Conservation (phyloP, 139 green algal genomes). For the Coccomyxa sp. region DNA sequence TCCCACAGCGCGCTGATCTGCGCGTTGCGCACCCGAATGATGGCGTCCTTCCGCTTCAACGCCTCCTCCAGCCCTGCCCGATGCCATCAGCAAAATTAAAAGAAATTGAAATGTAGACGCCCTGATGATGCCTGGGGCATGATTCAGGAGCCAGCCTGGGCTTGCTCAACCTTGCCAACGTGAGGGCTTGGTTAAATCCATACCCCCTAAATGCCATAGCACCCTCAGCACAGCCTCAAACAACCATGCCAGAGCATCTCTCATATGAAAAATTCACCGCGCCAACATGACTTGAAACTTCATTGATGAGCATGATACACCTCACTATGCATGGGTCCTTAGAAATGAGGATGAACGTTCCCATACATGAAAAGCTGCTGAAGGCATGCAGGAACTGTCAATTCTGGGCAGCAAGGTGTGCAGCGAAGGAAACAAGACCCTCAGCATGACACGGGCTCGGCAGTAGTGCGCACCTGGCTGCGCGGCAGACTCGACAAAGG, state of each 20-base stretch:
- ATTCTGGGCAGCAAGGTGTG: background rate
- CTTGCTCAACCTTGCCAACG: too few relatives aligned
- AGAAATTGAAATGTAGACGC: background rate
- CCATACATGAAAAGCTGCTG: background rate
- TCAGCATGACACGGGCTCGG: background rate
- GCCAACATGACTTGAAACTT: too few relatives aligned
- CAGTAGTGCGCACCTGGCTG: slow-evolving; percentile 9
- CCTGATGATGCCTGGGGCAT: too few relatives aligned
- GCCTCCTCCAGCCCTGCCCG: slow-evolving; percentile 18
- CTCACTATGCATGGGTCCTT: background rate
- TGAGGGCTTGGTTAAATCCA: too few relatives aligned
- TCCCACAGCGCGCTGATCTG: slow-evolving; percentile 49
- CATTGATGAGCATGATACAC: too few relatives aligned
- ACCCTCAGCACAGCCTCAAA: too few relatives aligned
- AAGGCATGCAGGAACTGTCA: background rate
- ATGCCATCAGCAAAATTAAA: background rate
- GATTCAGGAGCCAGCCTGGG: too few relatives aligned
- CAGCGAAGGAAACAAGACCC: background rate
- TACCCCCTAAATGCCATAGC: too few relatives aligned
- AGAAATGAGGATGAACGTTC: background rate
- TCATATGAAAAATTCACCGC: too few relatives aligned
- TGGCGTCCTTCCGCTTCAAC: slow-evolving; percentile 48
- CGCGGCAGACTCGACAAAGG: slow-evolving; percentile 35
- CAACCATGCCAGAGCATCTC: too few relatives aligned
- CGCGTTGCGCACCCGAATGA: slow-evolving; percentile 49